phyloP scores from a whole-genome alignment of 306 rosid species.

The Argentina anserina region DNA sequence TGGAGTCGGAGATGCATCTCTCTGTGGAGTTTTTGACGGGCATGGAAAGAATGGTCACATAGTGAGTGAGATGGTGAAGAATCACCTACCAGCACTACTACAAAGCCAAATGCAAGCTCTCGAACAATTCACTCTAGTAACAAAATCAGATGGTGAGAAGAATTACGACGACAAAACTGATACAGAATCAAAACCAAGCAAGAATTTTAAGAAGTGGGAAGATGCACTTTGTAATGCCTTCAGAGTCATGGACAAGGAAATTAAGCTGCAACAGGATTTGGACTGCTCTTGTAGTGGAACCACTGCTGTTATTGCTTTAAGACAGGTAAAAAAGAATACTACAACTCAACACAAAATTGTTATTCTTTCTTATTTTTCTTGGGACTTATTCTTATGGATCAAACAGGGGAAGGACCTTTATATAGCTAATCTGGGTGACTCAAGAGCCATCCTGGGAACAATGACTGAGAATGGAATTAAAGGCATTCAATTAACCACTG shows the following conservation, averaged over 20 bases:
- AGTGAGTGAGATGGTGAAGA: slow-evolving; percentile 56
- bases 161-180: not conserved
- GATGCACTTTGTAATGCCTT: slow-evolving; percentile 47
- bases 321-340: slow-evolving; percentile 36
- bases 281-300: slow-evolving; percentile 65
- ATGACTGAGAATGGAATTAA: slow-evolving; percentile 34
- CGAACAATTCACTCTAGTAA: slow-evolving; percentile 5
- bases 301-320: slow-evolving; percentile 58
- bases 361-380: not conserved
- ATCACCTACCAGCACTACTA: slow-evolving; percentile 39
- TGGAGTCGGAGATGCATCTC: slow-evolving; percentile 39
- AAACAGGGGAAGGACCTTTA: slow-evolving; percentile 57
- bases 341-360: not conserved
- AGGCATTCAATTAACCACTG: slow-evolving; percentile 62
- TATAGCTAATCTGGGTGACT: slow-evolving; percentile 79
- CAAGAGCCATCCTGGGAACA: slow-evolving; percentile 78
- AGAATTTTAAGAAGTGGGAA: slow-evolving; percentile 37
- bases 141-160: slow-evolving; percentile 10
- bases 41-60: slow-evolving; percentile 72
- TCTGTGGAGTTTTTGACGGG: slow-evolving; percentile 78
- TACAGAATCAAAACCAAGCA: slow-evolving; percentile 10
- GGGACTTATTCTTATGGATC: not conserved
- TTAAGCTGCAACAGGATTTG: slow-evolving; percentile 51
- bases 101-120: slow-evolving; percentile 32
- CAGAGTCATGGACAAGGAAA: slow-evolving; percentile 65